A percentile compares a stretch with the other conserved stretches of the same genome.
These are phyloP conservation scores for Arabidopsis arenosa DNA, from an alignment of 345 rosid genomes.

Conservation along the genomic window DNA sequence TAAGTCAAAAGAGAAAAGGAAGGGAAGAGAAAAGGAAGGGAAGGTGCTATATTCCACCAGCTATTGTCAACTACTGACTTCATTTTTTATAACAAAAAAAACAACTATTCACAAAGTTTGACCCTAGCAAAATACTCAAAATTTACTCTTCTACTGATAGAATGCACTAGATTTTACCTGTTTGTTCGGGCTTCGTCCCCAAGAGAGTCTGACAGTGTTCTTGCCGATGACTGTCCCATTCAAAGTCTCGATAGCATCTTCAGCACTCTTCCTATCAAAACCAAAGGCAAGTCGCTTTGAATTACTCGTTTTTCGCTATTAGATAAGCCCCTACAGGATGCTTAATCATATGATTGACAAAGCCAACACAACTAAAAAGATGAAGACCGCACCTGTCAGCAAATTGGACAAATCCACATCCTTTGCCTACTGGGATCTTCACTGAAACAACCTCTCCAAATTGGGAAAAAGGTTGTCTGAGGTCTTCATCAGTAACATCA, in stretches of 20 bases:
- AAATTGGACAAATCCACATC: constrained; percentile 93
- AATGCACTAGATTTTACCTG: constrained; percentile 55
- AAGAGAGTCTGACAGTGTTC: constrained; percentile 92
- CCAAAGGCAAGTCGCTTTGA: constrained; percentile 3
- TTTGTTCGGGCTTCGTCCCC: constrained; percentile 92
- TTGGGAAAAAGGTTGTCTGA: constrained; percentile 78
- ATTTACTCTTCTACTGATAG: constrained; percentile 8
- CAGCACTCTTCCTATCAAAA: constrained; percentile 75
- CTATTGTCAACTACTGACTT: constrained; percentile 38
- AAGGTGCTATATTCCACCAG: constrained; percentile 37
- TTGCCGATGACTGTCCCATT: constrained; percentile 84
- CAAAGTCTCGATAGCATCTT: constrained; percentile 77
- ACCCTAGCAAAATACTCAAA: constrained; percentile 6
- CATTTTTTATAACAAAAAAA: not conserved
- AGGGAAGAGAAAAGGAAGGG: constrained; percentile 12
- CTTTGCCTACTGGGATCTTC: constrained; percentile 93
- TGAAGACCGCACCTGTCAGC: constrained; percentile 61
- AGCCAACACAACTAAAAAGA: constrained; percentile 8
- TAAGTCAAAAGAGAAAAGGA: constrained; percentile 3
- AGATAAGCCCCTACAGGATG: constrained; percentile 4
- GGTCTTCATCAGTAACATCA: constrained; percentile 83
- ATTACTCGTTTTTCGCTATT: not conserved
- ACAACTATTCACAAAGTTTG: not conserved
- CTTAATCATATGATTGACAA: constrained; percentile 3
- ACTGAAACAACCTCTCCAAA: constrained; percentile 92